A percentile compares a stretch with the other conserved stretches of the same genome.
phyloP scores from a whole-genome alignment of 2,329 filamentous ascomycete genomes.

The Colletotrichum sp. region DNA sequence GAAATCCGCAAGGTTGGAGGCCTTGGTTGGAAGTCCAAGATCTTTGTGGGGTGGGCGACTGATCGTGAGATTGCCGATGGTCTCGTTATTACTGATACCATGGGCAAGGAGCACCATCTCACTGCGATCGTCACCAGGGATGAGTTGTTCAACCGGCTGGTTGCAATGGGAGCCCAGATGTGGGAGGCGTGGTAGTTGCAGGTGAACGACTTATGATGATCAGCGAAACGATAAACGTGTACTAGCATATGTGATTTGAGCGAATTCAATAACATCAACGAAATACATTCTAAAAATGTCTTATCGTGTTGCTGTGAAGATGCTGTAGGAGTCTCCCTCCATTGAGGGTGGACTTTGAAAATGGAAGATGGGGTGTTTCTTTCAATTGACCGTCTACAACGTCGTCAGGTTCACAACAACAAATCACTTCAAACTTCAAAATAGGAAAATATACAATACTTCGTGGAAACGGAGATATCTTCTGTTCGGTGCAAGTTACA shows the following conservation, averaged over 20 bases:
- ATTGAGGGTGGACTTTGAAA: not conserved
- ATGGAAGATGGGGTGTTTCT: not conserved
- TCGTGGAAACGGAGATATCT: not conserved
- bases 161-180: constrained; percentile 80
- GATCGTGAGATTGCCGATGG: constrained; percentile 78
- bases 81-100: constrained; percentile 66
- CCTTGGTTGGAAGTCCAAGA: constrained; percentile 83
- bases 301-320: too few relatives aligned
- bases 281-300: not conserved
- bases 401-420: not conserved
- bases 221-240: not conserved
- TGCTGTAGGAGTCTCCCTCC: not conserved
- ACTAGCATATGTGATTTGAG: not conserved
- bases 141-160: constrained; percentile 79
- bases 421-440: not conserved
- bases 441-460: accelerated
- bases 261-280: not conserved
- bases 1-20: constrained; percentile 83
- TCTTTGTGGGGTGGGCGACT: constrained; percentile 81
- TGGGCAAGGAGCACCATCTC: constrained; percentile 61
- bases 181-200: constrained; percentile 73
- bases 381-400: not conserved
- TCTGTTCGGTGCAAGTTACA: not conserved
- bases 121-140: constrained; percentile 77
- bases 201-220: not conserved